phyloP scores from a whole-genome alignment of 257 asterid species.

The Marsdenia floribunda region DNA sequence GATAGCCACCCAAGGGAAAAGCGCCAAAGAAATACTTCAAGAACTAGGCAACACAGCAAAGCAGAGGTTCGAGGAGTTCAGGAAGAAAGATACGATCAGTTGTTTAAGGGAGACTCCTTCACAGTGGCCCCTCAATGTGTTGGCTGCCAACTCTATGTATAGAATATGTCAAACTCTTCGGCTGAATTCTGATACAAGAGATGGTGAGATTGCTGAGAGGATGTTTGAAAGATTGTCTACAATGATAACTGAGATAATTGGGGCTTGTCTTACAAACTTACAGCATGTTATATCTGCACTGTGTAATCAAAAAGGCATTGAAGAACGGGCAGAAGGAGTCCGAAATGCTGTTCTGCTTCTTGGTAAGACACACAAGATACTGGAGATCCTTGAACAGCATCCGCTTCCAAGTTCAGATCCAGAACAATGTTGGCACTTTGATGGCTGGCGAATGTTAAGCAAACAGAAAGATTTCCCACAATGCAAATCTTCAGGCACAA shows the following conservation, averaged over 20 bases:
- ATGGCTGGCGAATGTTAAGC: conserved; percentile 49
- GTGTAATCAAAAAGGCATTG: conserved; percentile 51
- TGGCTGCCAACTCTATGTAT: conserved; percentile 79
- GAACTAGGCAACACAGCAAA: conserved; percentile 52
- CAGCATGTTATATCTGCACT: conserved; percentile 46
- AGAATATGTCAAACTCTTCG: conserved; percentile 62
- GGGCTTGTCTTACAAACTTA: conserved; percentile 69
- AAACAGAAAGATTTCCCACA: conserved; percentile 25
- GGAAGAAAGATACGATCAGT: conserved; percentile 24
- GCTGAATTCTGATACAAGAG: conserved; percentile 24
- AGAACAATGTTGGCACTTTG: conserved; percentile 38
- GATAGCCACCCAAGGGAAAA: conserved; percentile 31
- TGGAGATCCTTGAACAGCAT: conserved; percentile 50
- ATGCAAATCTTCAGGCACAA: conserved; percentile 27
- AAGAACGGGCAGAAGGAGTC: conserved; percentile 47
- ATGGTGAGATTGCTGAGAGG: conserved; percentile 25
- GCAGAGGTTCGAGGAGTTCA: conserved; percentile 37
- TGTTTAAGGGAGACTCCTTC: conserved; percentile 41
- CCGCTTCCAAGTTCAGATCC: conserved; percentile 40
- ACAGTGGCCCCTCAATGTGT: conserved; percentile 53
- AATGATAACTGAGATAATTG: conserved; percentile 51
- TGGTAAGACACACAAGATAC: conserved; percentile 53
- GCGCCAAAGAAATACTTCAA: conserved; percentile 37
- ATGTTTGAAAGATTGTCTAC: conserved; percentile 38
- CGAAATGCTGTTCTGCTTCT: conserved; percentile 49